Evolutionary conservation across 2,329 filamentous ascomycete genomes (phyloP).

Genomic region (Fusarium globosum): DNA sequence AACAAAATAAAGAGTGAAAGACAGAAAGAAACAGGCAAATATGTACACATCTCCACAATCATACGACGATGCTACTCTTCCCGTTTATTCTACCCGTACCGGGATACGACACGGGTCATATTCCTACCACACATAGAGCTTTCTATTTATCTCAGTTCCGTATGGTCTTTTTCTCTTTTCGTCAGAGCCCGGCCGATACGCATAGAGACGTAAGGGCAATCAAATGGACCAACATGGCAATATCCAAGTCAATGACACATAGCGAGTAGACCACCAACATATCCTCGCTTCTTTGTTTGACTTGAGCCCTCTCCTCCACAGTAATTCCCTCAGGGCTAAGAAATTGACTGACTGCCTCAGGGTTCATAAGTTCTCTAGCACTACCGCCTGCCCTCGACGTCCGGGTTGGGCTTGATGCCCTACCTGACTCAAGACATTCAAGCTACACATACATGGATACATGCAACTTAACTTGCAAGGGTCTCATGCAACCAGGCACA

Average conservation of each 20-base stretch:
- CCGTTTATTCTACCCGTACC: background rate
- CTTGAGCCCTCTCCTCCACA: background rate
- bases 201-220: constrained; percentile 6
- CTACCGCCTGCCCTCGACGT: constrained; percentile 2
- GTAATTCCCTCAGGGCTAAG: background rate
- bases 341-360: background rate
- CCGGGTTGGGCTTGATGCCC: constrained; percentile 23
- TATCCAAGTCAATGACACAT: background rate
- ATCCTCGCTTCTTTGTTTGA: constrained; percentile 15
- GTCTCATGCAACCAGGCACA: constrained; percentile 25
- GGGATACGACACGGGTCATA: constrained; percentile 14
- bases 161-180: background rate
- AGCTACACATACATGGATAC: background rate
- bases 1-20: background rate
- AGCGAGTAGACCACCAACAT: background rate
- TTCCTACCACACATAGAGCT: background rate
- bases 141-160: background rate
- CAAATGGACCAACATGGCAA: constrained; percentile 1
- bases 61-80: constrained; percentile 24
- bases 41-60: constrained; percentile 27
- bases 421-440: constrained; percentile 29
- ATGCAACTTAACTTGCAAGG: constrained; percentile 17
- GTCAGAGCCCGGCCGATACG: constrained; percentile 8
- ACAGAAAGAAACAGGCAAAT: background rate
- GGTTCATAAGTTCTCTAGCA: background rate